These are phyloP conservation scores for Cyclaneusma minus DNA, from an alignment of 2,329 filamentous ascomycete species.

Conservation along the genomic window DNA sequence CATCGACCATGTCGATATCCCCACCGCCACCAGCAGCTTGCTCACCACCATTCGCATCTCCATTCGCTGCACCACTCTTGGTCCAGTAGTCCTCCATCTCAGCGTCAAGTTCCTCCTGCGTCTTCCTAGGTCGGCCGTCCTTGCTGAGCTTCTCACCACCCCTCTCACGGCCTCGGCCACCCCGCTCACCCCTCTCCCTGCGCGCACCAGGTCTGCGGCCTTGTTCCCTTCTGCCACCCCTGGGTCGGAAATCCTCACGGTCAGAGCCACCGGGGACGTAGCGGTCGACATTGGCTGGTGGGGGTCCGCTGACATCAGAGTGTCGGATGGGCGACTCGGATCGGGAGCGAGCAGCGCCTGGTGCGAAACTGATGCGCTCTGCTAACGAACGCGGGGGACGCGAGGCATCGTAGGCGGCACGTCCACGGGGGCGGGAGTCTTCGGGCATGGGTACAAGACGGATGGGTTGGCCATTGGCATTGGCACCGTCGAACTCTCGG, in stretches of 20 bases:
- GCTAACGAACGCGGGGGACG: slow-evolving; percentile 40
- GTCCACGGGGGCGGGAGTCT: slow-evolving; percentile 22
- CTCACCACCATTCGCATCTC: slow-evolving; percentile 6
- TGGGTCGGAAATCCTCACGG: slow-evolving; percentile 18
- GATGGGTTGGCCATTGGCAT: slow-evolving; percentile 81
- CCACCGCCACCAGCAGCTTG: slow-evolving; percentile 23
- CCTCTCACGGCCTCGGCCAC: slow-evolving; percentile 24
- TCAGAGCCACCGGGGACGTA: slow-evolving; percentile 15
- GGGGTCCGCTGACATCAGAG: slow-evolving; percentile 17
- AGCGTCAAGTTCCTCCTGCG: slow-evolving; percentile 82
- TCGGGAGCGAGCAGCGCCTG: slow-evolving; percentile 37
- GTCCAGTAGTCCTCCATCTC: slow-evolving; percentile 94
- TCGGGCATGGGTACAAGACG: slow-evolving; percentile 49
- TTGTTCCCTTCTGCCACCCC: slow-evolving; percentile 27
- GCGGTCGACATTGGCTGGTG: slow-evolving; percentile 18
- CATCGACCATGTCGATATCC: slow-evolving; percentile 61
- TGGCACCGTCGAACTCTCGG: slow-evolving; percentile 72
- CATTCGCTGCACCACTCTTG: slow-evolving; percentile 21
- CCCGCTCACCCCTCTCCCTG: slow-evolving; percentile 20
- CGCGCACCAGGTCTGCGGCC: slow-evolving; percentile 34
- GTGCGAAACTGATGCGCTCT: slow-evolving; percentile 41
- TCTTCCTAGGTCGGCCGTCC: slow-evolving; percentile 57
- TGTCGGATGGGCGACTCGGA: slow-evolving; percentile 36
- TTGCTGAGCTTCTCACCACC: slow-evolving; percentile 26
- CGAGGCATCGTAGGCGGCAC: slow-evolving; percentile 41